phyloP scores from a whole-genome alignment of 129 eudicot species.

The Heracleum sosnowskyi region DNA sequence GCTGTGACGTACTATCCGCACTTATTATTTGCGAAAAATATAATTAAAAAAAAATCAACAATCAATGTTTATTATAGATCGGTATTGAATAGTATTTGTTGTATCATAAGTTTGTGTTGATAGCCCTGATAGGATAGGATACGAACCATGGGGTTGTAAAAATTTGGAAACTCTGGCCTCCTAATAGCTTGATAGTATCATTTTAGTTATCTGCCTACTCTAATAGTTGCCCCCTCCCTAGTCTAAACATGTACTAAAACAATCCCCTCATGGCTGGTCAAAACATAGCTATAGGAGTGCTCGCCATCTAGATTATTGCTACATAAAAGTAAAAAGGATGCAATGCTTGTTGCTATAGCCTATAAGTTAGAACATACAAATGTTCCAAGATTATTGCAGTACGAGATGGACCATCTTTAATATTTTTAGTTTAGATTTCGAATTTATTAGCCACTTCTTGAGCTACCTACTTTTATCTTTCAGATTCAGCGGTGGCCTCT shows the following conservation, averaged over 20 bases:
- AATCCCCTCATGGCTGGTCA: background rate
- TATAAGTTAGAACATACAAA: background rate
- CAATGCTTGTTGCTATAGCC: background rate
- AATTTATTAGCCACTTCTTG: background rate
- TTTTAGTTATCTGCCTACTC: background rate
- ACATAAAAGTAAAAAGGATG: too few relatives aligned
- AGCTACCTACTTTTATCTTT: background rate
- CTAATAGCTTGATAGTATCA: background rate
- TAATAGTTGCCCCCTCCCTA: background rate
- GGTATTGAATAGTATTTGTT: too few relatives aligned
- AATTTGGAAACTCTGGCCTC: background rate
- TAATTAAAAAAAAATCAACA: background rate
- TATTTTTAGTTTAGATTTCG: background rate
- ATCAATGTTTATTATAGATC: background rate
- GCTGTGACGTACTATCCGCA: background rate
- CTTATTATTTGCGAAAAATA: too few relatives aligned
- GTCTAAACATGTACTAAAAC: background rate
- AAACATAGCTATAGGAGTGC: background rate
- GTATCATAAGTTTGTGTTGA: too few relatives aligned
- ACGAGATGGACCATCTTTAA: background rate
- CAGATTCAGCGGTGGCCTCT: background rate
- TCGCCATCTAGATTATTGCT: background rate
- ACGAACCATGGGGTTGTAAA: background rate
- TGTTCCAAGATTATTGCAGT: conserved; percentile 2
- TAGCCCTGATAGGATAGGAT: background rate